Evolutionary conservation across 2,329 filamentous ascomycete genomes (phyloP), one percentile per base, ranked within the genome.

Genomic region (Aspergillus intermedius): DNA sequence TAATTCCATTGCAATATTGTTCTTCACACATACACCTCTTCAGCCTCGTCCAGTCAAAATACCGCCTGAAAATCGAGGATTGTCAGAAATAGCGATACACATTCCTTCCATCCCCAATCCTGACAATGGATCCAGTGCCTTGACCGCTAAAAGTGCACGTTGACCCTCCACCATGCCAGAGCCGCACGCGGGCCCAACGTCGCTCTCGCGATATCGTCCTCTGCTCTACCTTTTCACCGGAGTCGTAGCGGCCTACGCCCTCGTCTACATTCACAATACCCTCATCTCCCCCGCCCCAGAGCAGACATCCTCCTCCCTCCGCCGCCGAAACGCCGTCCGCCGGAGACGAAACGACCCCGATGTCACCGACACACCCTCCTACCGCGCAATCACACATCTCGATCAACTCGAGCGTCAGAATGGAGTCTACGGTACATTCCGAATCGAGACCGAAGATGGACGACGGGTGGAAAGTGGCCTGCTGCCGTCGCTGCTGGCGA

Each of bases 401-500:
- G 69, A 70, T 44, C 62, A 66, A 42, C 56, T 72, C 5, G 70
- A 72, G 49, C 59, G 64, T 19, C 62, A 72, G 32, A 68, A 69
- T 49, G 64, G 67, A 35, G 63, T 70, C 9, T 73, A 73, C 40
- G 70, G 70, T 10, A 71, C 66, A 8, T 72, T 73, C 21, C 62
- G 68, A 10, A 69, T 72, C 37, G 68, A 72, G 49, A 69, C 69
- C 1, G 67, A 70, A 50, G 66, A 69, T 60, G 68, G 68, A 0
- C 62, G 67, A 19, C 60, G 66, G 19, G 66, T 72, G 44, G 68
- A 71, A 54, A 71, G 68, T 47, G 66, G 67, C 4, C 58, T 73
- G 22, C 57, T 72, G n/a, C 70, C 70, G 10, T 72, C 70, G 12
- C 60, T 71, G 30, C 61, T 73, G 8, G 66, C 65, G 28, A 70